Evolutionary conservation across 2,329 filamentous ascomycete species (phyloP).

Genomic region (Mariannaea elegans): DNA sequence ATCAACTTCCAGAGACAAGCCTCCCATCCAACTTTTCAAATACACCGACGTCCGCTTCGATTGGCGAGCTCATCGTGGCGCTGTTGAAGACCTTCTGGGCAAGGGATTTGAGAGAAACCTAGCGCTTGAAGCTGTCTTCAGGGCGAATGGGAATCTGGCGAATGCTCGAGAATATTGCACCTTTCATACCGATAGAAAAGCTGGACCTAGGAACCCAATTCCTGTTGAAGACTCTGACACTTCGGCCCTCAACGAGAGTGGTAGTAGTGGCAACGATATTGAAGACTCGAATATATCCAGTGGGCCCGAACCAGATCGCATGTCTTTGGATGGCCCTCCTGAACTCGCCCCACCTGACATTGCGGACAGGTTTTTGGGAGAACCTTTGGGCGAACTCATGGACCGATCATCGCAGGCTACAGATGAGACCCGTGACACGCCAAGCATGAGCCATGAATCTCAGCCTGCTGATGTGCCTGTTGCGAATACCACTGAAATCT

Average conservation of each 20-base stretch:
- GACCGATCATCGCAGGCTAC: conserved; percentile 33
- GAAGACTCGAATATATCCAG: conserved; percentile 36
- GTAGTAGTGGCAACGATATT: conserved; percentile 28
- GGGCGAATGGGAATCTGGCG: conserved; percentile 73
- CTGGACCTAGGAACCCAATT: conserved; percentile 72
- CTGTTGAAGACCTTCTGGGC: conserved; percentile 45
- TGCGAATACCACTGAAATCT: conserved; percentile 19
- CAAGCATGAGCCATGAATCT: conserved; percentile 34
- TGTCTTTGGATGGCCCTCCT: conserved; percentile 49
- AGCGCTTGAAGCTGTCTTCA: conserved; percentile 81
- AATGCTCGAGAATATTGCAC: conserved; percentile 79
- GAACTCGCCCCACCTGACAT: conserved; percentile 38
- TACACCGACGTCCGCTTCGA: conserved; percentile 54
- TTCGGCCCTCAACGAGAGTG: conserved; percentile 41
- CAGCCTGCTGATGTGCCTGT: conserved; percentile 17
- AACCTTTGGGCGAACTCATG: conserved; percentile 42
- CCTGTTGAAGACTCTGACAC: conserved; percentile 65
- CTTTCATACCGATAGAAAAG: conserved; percentile 65
- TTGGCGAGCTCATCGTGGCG: conserved; percentile 50
- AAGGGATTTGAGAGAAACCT: conserved; percentile 63
- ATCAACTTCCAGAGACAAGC: conserved; percentile 68
- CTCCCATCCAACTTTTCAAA: conserved; percentile 53
- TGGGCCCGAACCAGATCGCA: conserved; percentile 46
- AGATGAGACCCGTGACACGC: conserved; percentile 31
- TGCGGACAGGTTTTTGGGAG: conserved; percentile 36